These are phyloP conservation scores for Metschnikowia kunwiensis DNA, from an alignment of 805 yeast genomes.

Conservation along the genomic window DNA sequence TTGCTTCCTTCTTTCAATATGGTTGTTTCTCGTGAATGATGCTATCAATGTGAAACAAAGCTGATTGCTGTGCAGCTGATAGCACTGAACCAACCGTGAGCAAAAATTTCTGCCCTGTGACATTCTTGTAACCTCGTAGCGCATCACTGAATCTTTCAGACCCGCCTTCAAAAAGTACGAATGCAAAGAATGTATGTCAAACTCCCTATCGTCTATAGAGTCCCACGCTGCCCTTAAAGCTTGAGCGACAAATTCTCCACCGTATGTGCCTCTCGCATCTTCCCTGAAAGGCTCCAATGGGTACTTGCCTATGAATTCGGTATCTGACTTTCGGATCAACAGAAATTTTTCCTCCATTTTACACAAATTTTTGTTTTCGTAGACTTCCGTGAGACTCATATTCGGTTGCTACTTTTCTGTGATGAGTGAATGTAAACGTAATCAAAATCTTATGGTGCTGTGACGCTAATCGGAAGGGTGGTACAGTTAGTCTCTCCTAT, in stretches of 20 bases:
- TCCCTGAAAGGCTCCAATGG: slow-evolving; percentile 24
- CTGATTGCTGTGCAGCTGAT: slow-evolving; percentile 19
- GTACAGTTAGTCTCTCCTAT: not conserved
- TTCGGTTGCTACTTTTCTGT: too few relatives aligned
- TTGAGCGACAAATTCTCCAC: slow-evolving; percentile 29
- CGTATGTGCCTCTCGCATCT: slow-evolving; percentile 27
- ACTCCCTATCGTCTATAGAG: slow-evolving; percentile 22
- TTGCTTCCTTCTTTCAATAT: slow-evolving; percentile 9
- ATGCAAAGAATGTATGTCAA: slow-evolving; percentile 28
- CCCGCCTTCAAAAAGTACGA: slow-evolving; percentile 30
- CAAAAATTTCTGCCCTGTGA: slow-evolving; percentile 26
- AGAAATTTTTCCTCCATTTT: slow-evolving; percentile 22
- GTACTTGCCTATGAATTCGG: slow-evolving; percentile 23
- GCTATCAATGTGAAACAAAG: slow-evolving; percentile 24
- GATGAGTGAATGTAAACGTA: too few relatives aligned
- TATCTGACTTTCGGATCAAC: slow-evolving; percentile 12
- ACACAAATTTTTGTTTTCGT: slow-evolving; percentile 12
- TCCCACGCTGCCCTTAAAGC: slow-evolving; percentile 29
- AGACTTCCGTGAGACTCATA: slow-evolving; percentile 14
- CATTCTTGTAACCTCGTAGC: slow-evolving; percentile 24
- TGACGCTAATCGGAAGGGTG: not conserved
- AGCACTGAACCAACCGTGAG: slow-evolving; percentile 24
- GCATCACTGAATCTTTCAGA: slow-evolving; percentile 18
- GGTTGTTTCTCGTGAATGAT: slow-evolving; percentile 24
- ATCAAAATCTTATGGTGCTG: too few relatives aligned